A percentile compares a stretch with the other conserved stretches of the same genome.
These are phyloP conservation scores for Excoecaria cochinchinensis DNA, from an alignment of 345 rosid species.

Conservation along the genomic window DNA sequence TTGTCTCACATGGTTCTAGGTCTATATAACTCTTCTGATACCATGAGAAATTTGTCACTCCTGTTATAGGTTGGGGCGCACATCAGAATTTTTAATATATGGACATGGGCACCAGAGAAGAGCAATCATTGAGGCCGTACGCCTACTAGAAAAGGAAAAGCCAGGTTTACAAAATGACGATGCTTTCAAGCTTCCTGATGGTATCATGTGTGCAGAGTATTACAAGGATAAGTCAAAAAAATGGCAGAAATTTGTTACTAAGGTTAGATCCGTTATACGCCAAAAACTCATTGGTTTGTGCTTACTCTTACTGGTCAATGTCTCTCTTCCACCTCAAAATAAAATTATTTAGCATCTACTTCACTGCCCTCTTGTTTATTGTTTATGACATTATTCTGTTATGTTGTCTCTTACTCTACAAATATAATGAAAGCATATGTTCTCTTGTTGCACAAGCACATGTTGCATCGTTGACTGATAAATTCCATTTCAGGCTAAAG, in stretches of 20 bases:
- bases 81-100: constrained; percentile 79
- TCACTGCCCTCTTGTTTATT: not conserved
- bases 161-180: constrained; percentile 25
- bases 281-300: not conserved
- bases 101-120: constrained; percentile 94
- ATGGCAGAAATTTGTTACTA: constrained; percentile 88
- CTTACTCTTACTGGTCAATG: not conserved
- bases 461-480: constrained; percentile 3
- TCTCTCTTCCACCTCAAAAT: not conserved
- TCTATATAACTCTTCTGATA: constrained; percentile 4
- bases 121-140: constrained; percentile 88
- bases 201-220: constrained; percentile 42
- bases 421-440: not conserved
- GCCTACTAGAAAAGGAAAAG: constrained; percentile 65
- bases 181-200: constrained; percentile 42
- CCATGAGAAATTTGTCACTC: constrained; percentile 13
- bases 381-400: not conserved
- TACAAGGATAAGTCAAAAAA: constrained; percentile 77
- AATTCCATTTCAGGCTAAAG: constrained; percentile 65
- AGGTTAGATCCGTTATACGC: constrained; percentile 47
- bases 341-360: not conserved
- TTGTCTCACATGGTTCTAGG: constrained; percentile 1
- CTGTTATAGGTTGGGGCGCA: constrained; percentile 67
- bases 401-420: not conserved
- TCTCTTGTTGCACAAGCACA: not conserved